Evolutionary conservation across 139 green algal genomes (phyloP).

Genomic region (Tetradesmus lagerheimii): DNA sequence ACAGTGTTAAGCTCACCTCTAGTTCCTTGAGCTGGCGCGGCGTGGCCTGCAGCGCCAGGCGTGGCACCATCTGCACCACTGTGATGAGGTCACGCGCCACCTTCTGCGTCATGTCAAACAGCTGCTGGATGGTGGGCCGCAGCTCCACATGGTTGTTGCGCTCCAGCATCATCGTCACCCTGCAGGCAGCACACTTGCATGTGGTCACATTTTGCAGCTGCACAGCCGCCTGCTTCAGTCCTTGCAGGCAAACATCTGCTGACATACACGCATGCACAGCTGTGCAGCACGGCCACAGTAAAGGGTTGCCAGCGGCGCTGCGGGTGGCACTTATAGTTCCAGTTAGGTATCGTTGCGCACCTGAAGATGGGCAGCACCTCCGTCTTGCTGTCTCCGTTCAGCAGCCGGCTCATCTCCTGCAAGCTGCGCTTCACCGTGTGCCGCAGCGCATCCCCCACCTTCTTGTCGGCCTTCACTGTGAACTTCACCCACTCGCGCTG

Average conservation of each 20-base stretch:
- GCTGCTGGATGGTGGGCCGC: slow-evolving; percentile 75
- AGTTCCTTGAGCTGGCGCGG: slow-evolving; percentile 57
- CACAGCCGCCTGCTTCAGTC: too few relatives aligned
- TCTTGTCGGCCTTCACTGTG: slow-evolving; percentile 84
- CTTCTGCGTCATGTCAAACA: slow-evolving; percentile 88
- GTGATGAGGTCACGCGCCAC: slow-evolving; percentile 80
- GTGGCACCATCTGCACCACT: slow-evolving; percentile 73
- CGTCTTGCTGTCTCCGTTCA: slow-evolving; percentile 89
- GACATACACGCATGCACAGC: not conserved
- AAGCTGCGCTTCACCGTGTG: slow-evolving; percentile 81
- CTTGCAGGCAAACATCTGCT: not conserved
- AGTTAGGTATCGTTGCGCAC: not conserved
- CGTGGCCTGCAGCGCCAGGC: slow-evolving; percentile 72
- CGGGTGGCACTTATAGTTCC: too few relatives aligned
- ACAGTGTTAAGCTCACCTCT: not conserved
- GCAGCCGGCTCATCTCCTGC: slow-evolving; percentile 82
- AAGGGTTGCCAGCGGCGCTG: not conserved
- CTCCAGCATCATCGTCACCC: slow-evolving; percentile 73
- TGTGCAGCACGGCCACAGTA: not conserved
- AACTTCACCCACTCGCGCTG: slow-evolving; percentile 88
- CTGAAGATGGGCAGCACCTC: slow-evolving; percentile 86
- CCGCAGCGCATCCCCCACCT: slow-evolving; percentile 87
- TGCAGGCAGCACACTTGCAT: not conserved
- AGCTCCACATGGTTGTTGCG: slow-evolving; percentile 78
- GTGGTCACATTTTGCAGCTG: not conserved